Conservation (phyloP, 1,139 yeast genomes). For the Yamadazyma pseudoaaseri region DNA sequence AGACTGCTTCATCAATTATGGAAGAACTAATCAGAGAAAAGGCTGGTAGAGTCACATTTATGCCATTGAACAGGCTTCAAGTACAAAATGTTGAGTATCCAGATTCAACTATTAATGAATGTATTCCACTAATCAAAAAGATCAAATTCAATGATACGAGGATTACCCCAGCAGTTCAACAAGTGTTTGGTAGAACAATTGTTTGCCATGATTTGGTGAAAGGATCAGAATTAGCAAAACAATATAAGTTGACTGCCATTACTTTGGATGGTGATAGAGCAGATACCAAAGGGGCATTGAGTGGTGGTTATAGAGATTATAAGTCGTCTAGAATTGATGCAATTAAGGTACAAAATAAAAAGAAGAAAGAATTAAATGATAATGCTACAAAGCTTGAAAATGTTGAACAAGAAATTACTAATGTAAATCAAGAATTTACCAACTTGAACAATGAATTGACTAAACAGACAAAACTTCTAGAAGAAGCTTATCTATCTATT, state of each 20-base stretch:
- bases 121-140: conserved; percentile 75
- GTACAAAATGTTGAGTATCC: conserved; percentile 42
- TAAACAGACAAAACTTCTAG: conserved; percentile 35
- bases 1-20: conserved; percentile 77
- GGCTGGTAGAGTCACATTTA: conserved; percentile 84
- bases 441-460: conserved; percentile 46
- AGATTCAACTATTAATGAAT: conserved; percentile 49
- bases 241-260: conserved; percentile 67
- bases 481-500: conserved; percentile 32
- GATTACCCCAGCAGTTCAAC: conserved; percentile 65
- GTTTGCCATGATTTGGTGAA: conserved; percentile 69
- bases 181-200: conserved; percentile 78
- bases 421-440: conserved; percentile 27
- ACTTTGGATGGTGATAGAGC: conserved; percentile 92
- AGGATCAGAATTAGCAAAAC: conserved; percentile 69
- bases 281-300: conserved; percentile 76
- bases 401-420: conserved; percentile 22
- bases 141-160: conserved; percentile 54
- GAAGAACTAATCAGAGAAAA: conserved; percentile 69
- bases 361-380: conserved; percentile 46
- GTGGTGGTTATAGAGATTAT: conserved; percentile 86
- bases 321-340: conserved; percentile 70
- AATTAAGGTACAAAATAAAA: conserved; percentile 52
- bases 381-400: conserved; percentile 26
- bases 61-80: conserved; percentile 77